Conservation (phyloP, 805 yeast genomes). For the Ogataea angusta region DNA sequence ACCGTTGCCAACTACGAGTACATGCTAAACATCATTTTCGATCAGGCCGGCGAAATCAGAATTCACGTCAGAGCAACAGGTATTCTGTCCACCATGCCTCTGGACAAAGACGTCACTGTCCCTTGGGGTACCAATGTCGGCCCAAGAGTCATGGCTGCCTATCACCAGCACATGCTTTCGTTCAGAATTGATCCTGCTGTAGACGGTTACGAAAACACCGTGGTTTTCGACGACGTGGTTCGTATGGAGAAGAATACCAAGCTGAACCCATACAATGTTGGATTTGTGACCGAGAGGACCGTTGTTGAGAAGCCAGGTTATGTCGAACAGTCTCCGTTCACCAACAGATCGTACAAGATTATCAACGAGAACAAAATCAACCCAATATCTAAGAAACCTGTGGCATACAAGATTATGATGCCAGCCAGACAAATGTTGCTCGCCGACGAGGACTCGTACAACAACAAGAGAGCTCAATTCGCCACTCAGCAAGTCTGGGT, state of each 20-base stretch:
- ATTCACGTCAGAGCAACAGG: conserved; percentile 85
- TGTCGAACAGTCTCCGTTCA: conserved; percentile 72
- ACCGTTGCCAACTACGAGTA: conserved; percentile 86
- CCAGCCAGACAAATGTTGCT: conserved; percentile 75
- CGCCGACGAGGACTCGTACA: conserved; percentile 61
- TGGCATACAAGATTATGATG: conserved; percentile 70
- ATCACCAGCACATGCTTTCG: conserved; percentile 77
- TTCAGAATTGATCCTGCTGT: conserved; percentile 80
- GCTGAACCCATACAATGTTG: conserved; percentile 65
- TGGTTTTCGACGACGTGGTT: conserved; percentile 64
- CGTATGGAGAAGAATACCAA: conserved; percentile 53
- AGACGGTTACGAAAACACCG: conserved; percentile 77
- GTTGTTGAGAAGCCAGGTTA: conserved; percentile 67
- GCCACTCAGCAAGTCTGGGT: conserved; percentile 83
- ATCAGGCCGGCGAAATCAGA: conserved; percentile 73
- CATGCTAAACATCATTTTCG: conserved; percentile 66
- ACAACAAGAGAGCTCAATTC: conserved; percentile 66
- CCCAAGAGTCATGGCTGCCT: conserved; percentile 79
- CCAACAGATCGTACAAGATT: conserved; percentile 70
- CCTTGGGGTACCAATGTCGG: conserved; percentile 77
- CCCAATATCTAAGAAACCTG: conserved; percentile 66
- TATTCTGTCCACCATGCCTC: conserved; percentile 80
- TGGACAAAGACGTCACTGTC: conserved; percentile 62
- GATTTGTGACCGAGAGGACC: conserved; percentile 61
- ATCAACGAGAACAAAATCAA: conserved; percentile 71